These are phyloP conservation scores for Colletotrichum sp. DNA, from an alignment of 2,329 filamentous ascomycete genomes.

Conservation along the genomic window DNA sequence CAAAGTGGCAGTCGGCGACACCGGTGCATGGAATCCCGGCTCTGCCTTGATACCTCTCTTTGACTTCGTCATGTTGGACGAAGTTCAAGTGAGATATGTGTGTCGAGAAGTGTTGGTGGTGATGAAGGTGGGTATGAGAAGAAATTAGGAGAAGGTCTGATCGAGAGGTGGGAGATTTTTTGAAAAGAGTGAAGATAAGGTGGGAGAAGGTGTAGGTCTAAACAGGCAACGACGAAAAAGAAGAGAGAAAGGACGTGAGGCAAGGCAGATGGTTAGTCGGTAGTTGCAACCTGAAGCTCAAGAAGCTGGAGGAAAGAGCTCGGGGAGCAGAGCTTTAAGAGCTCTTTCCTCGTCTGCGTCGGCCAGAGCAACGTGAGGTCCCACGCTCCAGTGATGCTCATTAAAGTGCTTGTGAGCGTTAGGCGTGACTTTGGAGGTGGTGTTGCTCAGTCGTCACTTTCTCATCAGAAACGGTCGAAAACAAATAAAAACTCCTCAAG, in stretches of 20 bases:
- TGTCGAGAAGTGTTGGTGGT: background rate
- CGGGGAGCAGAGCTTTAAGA: conserved; percentile 16
- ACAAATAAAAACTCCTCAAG: background rate
- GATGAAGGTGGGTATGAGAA: background rate
- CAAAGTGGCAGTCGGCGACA: background rate
- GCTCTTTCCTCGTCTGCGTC: conserved; percentile 18
- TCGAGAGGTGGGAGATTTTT: background rate
- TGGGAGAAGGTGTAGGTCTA: background rate
- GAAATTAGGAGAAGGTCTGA: background rate
- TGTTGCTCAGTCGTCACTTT: background rate
- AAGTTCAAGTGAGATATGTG: background rate
- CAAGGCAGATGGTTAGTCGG: background rate
- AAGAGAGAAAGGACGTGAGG: background rate
- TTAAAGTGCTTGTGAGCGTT: conserved; percentile 14
- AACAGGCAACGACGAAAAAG: background rate
- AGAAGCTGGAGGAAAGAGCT: conserved; percentile 4
- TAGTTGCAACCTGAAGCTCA: background rate
- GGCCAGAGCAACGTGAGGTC: conserved; percentile 19
- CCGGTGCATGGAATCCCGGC: background rate
- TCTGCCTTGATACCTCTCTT: conserved; percentile 14
- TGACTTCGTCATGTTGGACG: conserved; percentile 4
- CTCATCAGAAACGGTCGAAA: background rate
- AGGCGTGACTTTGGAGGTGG: background rate
- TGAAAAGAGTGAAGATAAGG: background rate
- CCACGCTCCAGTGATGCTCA: conserved; percentile 12